A percentile compares a stretch with the other conserved stretches of the same genome.
Conservation (phyloP, 371 early-diverging fungal species). For the Mucor indicus region DNA sequence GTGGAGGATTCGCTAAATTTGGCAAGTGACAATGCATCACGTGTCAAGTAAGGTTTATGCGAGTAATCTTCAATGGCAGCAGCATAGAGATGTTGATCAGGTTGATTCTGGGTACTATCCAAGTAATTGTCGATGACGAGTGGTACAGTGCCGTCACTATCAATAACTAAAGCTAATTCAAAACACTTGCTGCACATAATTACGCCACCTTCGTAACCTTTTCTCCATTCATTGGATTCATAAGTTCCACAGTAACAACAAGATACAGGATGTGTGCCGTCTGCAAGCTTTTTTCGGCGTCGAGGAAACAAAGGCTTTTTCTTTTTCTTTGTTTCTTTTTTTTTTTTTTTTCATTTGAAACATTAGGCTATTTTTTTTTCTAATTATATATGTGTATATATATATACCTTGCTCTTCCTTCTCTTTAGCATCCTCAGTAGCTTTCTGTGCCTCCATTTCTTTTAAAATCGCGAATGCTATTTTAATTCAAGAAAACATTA, state of each 20-base stretch:
- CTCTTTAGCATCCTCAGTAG: slow-evolving; percentile 39
- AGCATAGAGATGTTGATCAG: slow-evolving; percentile 36
- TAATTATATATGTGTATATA: background rate
- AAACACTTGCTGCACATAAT: slow-evolving; percentile 85
- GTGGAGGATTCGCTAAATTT: slow-evolving; percentile 51
- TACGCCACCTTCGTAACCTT: slow-evolving; percentile 76
- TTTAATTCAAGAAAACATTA: background rate
- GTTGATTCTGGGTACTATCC: background rate
- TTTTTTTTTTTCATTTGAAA: background rate
- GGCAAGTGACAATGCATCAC: slow-evolving; percentile 52
- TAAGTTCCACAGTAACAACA: slow-evolving; percentile 49
- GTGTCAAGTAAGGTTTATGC: slow-evolving; percentile 77
- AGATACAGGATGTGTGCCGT: slow-evolving; percentile 25
- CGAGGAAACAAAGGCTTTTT: slow-evolving; percentile 37
- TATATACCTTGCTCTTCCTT: slow-evolving; percentile 34
- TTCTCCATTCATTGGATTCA: slow-evolving; percentile 51
- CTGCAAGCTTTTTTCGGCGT: slow-evolving; percentile 25
- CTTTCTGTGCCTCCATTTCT: slow-evolving; percentile 52
- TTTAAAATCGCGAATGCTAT: slow-evolving; percentile 42
- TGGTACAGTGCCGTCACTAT: slow-evolving; percentile 31
- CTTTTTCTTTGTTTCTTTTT: slow-evolving; percentile 21
- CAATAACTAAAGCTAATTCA: slow-evolving; percentile 51
- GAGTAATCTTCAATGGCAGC: slow-evolving; percentile 76
- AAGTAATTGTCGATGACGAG: slow-evolving; percentile 16
- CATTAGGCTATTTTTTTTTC: background rate